Evolutionary conservation across 768 basidiomycete genomes (phyloP).

Genomic region (Suillus americanus): DNA sequence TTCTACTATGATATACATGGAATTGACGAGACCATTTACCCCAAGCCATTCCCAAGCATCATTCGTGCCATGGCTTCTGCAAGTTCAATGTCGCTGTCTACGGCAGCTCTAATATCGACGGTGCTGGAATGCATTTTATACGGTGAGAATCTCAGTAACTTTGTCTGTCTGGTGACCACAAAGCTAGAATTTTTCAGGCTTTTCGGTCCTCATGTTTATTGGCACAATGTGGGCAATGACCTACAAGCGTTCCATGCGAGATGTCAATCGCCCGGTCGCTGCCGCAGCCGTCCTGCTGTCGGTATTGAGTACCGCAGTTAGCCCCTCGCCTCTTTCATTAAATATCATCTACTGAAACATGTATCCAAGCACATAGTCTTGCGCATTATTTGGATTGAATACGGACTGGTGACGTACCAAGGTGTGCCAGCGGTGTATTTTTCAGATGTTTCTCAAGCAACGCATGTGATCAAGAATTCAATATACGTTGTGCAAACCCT

Average conservation of each 20-base stretch:
- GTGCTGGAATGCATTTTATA: neutral
- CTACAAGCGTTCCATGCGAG: neutral
- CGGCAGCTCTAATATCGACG: neutral
- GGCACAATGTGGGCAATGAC: neutral
- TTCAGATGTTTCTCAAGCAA: constrained; percentile 14
- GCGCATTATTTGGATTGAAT: constrained; percentile 13
- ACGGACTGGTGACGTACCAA: constrained; percentile 20
- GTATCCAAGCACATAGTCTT: constrained; percentile 11
- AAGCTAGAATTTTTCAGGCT: neutral
- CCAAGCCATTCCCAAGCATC: neutral
- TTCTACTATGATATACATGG: neutral
- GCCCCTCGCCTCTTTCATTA: neutral
- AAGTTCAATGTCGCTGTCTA: neutral
- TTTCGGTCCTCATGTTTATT: neutral
- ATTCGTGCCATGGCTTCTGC: neutral
- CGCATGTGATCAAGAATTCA: constrained; percentile 23
- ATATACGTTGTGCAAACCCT: constrained; percentile 17
- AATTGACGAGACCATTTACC: neutral
- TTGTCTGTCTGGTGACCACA: neutral
- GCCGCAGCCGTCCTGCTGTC: constrained; percentile 18
- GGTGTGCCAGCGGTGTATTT: constrained; percentile 23
- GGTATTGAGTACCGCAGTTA: constrained; percentile 23
- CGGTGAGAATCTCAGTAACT: neutral
- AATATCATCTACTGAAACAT: neutral
- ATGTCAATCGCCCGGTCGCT: constrained; percentile 14